Percentiles rank a stretch among this genome's conserved stretches.
phyloP scores from a whole-genome alignment of 768 basidiomycete genomes.

The Leucocoprinus birnbaumii region DNA sequence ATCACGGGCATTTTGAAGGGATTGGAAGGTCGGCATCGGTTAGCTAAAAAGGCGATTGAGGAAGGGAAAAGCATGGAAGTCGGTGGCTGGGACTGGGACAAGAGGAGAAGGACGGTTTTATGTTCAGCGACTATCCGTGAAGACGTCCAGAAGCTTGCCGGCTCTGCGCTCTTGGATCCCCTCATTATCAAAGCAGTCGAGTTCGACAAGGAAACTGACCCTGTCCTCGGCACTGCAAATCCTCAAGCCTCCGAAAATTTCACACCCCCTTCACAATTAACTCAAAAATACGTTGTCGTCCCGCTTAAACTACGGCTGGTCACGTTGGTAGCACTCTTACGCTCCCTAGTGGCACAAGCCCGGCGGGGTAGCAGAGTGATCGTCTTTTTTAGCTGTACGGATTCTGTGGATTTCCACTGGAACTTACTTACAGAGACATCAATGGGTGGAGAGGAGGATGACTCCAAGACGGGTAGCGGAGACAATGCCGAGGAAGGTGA shows the following conservation, averaged over 20 bases:
- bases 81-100: constrained; percentile 83
- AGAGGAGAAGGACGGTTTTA: constrained; percentile 78
- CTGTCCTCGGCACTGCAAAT: constrained; percentile 5
- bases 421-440: constrained; percentile 66
- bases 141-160: constrained; percentile 92
- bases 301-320: constrained; percentile 96
- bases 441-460: constrained; percentile 47
- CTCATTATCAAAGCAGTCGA: constrained; percentile 79
- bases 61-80: constrained; percentile 71
- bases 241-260: constrained; percentile 37
- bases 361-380: constrained; percentile 72
- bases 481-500: constrained; percentile 26
- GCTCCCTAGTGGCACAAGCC: constrained; percentile 70
- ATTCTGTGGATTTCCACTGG: constrained; percentile 98
- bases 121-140: constrained; percentile 97
- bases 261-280: constrained; percentile 90
- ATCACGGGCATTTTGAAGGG: constrained; percentile 87
- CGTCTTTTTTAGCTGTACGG: constrained; percentile 95
- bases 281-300: constrained; percentile 86
- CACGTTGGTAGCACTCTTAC: constrained; percentile 80
- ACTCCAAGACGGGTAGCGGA: constrained; percentile 9
- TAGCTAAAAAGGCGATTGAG: constrained; percentile 66
- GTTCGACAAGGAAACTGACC: constrained; percentile 32
- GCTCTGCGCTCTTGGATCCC: constrained; percentile 74
- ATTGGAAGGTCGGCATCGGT: constrained; percentile 76